phyloP scores from a whole-genome alignment of 352 stramenopile species.

The Discostella stelligera region DNA sequence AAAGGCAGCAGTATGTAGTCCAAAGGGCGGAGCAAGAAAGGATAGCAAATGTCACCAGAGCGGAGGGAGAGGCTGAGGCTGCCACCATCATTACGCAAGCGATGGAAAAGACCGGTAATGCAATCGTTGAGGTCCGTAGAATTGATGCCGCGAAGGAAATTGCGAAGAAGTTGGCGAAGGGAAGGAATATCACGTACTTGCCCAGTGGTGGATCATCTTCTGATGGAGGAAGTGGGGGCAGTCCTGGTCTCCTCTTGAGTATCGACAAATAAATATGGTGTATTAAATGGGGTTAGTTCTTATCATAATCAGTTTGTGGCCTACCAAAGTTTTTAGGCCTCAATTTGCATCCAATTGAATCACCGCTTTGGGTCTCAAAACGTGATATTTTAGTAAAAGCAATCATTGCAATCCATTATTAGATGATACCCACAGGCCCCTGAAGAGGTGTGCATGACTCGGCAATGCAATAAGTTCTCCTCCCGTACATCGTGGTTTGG shows the following conservation, averaged over 20 bases:
- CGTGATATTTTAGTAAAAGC: too few species aligned
- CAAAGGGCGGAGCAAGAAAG: constrained; percentile 98
- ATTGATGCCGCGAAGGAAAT: constrained; percentile 99
- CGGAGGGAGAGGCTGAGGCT: constrained; percentile 96
- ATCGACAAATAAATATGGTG: constrained; percentile 70
- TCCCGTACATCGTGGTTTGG: neutral
- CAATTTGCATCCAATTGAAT: too few species aligned
- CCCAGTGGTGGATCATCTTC: constrained; percentile 77
- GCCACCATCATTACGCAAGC: constrained; percentile 97
- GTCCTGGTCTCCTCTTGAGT: constrained; percentile 63
- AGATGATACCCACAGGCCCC: too few species aligned
- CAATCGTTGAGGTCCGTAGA: constrained; percentile 98
- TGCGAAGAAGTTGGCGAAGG: constrained; percentile 94
- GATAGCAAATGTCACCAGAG: constrained; percentile 86
- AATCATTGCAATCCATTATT: too few species aligned
- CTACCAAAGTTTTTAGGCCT: too few species aligned
- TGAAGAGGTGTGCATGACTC: neutral
- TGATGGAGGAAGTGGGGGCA: constrained; percentile 33
- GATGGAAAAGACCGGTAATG: constrained; percentile 94
- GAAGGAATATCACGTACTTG: constrained; percentile 98
- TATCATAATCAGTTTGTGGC: too few species aligned
- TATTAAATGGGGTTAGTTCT: neutral
- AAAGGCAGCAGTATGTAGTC: constrained; percentile 99
- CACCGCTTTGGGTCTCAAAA: too few species aligned
- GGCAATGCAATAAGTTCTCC: neutral